Evolutionary conservation across 306 rosid genomes (phyloP), one percentile per base, ranked within the genome.

Genomic region (Lathyrus sativus): DNA sequence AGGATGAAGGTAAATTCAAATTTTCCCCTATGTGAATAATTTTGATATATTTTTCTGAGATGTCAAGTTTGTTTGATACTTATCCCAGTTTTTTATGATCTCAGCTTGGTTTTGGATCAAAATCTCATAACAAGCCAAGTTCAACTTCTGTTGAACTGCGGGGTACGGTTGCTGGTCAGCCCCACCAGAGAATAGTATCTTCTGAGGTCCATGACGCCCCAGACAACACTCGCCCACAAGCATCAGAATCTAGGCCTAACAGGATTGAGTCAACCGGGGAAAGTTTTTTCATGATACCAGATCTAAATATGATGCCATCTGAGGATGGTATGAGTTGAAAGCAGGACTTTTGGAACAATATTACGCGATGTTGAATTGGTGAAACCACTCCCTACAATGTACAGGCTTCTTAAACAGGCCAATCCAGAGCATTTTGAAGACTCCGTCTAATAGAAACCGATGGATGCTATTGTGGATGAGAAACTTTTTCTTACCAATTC

Each of bases 241-340:
- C 80, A 71, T 79, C 85, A 37, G 73, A 82, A 59, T 70, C 51
- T 11, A 76, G 66, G 71, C 76, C 83, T 4, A 66, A 76, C 11
- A 33, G 44, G 42, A 35, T 60, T 0, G 80, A 31, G 57, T 78
- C 83, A 1, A 54, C 78, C 1, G 58, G 68, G 22, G 78, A 71
- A 38, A 78, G 73, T 14, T 62, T 61, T 44, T 89, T 81, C 80
- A 48, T 86, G 73, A 81, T 92, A 28, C 98, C 98, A 9, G 98
- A 92, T 82, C 85, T 92, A 31, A 92, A 92, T 60, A 85, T 79
- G 89, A 57, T 63, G 71, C 95, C 98, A 2, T 68, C 75, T 0
- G 92, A 75, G 17, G 95, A 78, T 64, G 87, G 71, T 67, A 60
- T 62, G 83, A 83, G 81, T 71, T 76, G 80, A 83, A 39, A 2